phyloP scores from a whole-genome alignment of 2,329 filamentous ascomycete species.

The Helotiales sp. region DNA sequence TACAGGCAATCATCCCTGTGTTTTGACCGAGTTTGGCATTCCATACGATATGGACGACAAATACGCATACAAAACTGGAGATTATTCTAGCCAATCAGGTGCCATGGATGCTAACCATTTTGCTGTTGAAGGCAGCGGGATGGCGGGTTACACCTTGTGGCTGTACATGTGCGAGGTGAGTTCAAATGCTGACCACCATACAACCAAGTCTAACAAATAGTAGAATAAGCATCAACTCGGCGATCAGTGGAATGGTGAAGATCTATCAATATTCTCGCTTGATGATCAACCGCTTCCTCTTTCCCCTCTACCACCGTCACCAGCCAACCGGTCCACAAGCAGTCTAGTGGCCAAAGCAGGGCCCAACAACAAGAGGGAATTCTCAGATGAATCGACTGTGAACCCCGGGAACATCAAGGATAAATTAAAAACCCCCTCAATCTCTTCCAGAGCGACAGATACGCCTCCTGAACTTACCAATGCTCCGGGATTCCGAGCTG shows the following conservation, averaged over 20 bases:
- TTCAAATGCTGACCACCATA: constrained; percentile 1
- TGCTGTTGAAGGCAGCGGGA: constrained; percentile 78
- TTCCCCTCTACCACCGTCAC: constrained; percentile 48
- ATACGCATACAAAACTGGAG: constrained; percentile 90
- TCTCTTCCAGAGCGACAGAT: constrained; percentile 57
- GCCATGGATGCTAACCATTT: constrained; percentile 97
- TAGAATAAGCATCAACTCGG: constrained; percentile 86
- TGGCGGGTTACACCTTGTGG: constrained; percentile 90
- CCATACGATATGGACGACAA: constrained; percentile 99
- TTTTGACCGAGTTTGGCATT: constrained; percentile 95
- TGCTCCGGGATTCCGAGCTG: constrained; percentile 77
- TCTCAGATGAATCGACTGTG: constrained; percentile 57
- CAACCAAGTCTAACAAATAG: constrained; percentile 20
- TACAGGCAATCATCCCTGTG: constrained; percentile 83
- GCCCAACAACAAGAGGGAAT: constrained; percentile 40
- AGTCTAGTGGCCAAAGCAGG: constrained; percentile 44
- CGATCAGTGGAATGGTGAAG: constrained; percentile 97
- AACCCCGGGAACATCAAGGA: constrained; percentile 75
- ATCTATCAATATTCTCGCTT: constrained; percentile 83
- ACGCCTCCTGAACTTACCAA: constrained; percentile 59
- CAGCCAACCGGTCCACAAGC: constrained; percentile 46
- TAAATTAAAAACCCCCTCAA: constrained; percentile 66
- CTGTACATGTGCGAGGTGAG: constrained; percentile 72
- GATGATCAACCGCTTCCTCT: constrained; percentile 71
- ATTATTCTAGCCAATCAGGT: constrained; percentile 88